These are phyloP conservation scores for Trichaptum fuscoviolaceum DNA, from an alignment of 768 basidiomycete genomes.

Conservation along the genomic window DNA sequence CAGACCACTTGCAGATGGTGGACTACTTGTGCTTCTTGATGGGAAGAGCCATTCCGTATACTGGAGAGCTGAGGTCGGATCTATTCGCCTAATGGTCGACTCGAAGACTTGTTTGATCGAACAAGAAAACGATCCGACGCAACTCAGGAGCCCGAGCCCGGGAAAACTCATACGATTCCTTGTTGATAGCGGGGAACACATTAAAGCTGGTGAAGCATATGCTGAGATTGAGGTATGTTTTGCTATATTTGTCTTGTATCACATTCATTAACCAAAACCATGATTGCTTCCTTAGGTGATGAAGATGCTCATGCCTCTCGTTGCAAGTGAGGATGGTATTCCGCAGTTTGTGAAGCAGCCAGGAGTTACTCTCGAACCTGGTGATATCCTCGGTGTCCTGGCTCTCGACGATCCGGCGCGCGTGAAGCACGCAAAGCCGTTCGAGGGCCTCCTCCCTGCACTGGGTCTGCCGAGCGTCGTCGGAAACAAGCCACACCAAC, in stretches of 20 bases:
- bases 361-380: constrained; percentile 92
- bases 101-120: constrained; percentile 98
- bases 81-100: constrained; percentile 88
- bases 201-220: constrained; percentile 94
- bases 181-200: constrained; percentile 95
- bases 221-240: constrained; percentile 89
- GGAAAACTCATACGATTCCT: constrained; percentile 94
- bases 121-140: constrained; percentile 99
- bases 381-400: constrained; percentile 95
- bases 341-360: constrained; percentile 98
- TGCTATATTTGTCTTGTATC: constrained; percentile 8
- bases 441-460: constrained; percentile 86
- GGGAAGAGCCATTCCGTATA: constrained; percentile 96
- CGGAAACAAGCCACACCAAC: constrained; percentile 89
- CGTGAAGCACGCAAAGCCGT: constrained; percentile 97
- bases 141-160: constrained; percentile 91
- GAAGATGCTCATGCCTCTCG: constrained; percentile 99
- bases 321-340: constrained; percentile 89
- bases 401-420: constrained; percentile 93
- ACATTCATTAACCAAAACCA: constrained; percentile 5
- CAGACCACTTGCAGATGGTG: constrained; percentile 90
- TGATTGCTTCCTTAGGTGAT: constrained; percentile 53
- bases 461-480: constrained; percentile 83
- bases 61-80: constrained; percentile 97
- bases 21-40: constrained; percentile 84